Percentiles rank a stretch among this genome's conserved stretches.
Conservation (phyloP, 345 rosid genomes). For the Schrenkiella parvula region DNA sequence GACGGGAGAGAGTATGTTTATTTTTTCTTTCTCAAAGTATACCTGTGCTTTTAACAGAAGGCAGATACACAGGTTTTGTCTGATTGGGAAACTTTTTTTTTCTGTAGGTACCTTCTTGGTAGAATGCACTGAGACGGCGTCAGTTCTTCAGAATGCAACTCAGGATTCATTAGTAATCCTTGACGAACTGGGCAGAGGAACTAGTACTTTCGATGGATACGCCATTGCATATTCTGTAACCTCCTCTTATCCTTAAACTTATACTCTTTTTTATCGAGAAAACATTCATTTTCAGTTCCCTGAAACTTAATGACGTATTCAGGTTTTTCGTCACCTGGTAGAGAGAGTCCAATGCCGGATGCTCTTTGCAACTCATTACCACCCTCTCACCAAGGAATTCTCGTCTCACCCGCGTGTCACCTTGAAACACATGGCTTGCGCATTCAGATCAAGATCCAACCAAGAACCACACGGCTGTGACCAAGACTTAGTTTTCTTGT, state of each 20-base stretch:
- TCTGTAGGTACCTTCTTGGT: constrained; percentile 79
- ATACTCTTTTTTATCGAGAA: background rate
- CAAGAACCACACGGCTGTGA: constrained; percentile 30
- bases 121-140: constrained; percentile 96
- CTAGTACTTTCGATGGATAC: constrained; percentile 96
- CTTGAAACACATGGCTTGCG: constrained; percentile 89
- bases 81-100: background rate
- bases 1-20: constrained; percentile 84
- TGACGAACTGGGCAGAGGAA: constrained; percentile 94
- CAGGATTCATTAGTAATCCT: constrained; percentile 89
- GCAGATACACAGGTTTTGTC: background rate
- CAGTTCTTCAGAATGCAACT: constrained; percentile 91
- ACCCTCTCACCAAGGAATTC: constrained; percentile 89
- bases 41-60: background rate
- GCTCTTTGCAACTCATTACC: constrained; percentile 93
- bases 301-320: background rate
- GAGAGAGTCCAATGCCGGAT: constrained; percentile 83
- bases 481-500: constrained; percentile 65
- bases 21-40: background rate
- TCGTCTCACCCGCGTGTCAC: constrained; percentile 78
- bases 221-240: constrained; percentile 90
- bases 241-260: background rate
- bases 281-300: background rate
- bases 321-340: constrained; percentile 93
- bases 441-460: constrained; percentile 41